phyloP scores from a whole-genome alignment of 1,139 yeast genomes.

The Geotrichum aggregatum region DNA sequence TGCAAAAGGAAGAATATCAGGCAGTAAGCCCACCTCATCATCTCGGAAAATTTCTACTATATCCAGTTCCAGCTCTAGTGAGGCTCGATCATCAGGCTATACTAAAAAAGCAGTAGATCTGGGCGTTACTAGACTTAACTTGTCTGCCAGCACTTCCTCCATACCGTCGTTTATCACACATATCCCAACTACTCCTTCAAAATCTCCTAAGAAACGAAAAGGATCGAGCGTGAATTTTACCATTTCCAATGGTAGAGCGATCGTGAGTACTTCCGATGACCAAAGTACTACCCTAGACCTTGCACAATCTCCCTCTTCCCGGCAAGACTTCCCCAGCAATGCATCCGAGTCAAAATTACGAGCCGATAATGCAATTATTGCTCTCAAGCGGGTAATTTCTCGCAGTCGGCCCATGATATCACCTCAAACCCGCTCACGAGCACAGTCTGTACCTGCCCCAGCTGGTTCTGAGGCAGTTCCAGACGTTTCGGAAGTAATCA shows the following conservation, averaged over 20 bases:
- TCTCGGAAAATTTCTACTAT: background rate
- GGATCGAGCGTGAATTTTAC: slow-evolving; percentile 10
- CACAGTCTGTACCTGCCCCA: slow-evolving; percentile 13
- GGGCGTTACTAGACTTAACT: slow-evolving; percentile 2
- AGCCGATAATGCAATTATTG: slow-evolving; percentile 18
- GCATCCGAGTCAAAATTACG: background rate
- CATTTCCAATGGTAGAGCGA: slow-evolving; percentile 16
- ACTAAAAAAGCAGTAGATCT: slow-evolving; percentile 10
- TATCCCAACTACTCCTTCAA: background rate
- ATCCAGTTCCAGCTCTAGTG: slow-evolving; percentile 7
- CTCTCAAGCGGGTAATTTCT: slow-evolving; percentile 17
- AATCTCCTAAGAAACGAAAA: slow-evolving; percentile 6
- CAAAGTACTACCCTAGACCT: background rate
- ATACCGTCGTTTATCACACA: background rate
- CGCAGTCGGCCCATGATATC: slow-evolving; percentile 4
- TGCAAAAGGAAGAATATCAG: background rate
- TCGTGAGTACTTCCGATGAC: slow-evolving; percentile 4
- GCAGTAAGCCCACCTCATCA: background rate
- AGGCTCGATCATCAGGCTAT: slow-evolving; percentile 11
- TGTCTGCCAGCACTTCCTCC: background rate
- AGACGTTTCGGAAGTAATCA: background rate
- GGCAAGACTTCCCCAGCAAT: slow-evolving; percentile 1
- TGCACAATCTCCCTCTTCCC: background rate
- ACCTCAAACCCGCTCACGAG: slow-evolving; percentile 11
- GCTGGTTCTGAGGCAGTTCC: background rate